phyloP scores from a whole-genome alignment of 164 flowering plant species.

The Magnolia kwangsiensis region DNA sequence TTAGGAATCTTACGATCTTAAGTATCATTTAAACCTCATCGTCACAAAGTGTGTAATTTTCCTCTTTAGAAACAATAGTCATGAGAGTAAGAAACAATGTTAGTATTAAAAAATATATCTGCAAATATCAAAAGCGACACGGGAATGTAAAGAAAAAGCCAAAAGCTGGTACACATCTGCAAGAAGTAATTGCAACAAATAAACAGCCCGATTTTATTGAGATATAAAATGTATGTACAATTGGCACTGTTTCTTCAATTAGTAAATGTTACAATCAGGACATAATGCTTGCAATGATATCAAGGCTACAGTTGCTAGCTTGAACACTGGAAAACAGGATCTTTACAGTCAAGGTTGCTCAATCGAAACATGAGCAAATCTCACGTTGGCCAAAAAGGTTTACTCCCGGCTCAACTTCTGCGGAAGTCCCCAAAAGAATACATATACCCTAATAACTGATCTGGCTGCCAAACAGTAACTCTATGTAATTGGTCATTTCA shows the following conservation, averaged over 20 bases:
- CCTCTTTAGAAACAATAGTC: too few species aligned
- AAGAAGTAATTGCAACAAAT: conserved; percentile 7
- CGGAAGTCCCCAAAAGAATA: conserved; percentile 45
- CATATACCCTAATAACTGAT: conserved; percentile 39
- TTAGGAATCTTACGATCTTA: too few species aligned
- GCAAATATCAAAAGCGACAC: background rate
- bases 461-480: conserved; percentile 27
- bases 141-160: background rate
- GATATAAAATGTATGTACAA: conserved; percentile 53
- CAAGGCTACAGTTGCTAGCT: conserved; percentile 33
- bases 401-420: conserved; percentile 34
- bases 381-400: conserved; percentile 27
- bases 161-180: background rate
- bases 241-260: conserved; percentile 39
- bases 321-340: conserved; percentile 31
- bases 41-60: too few species aligned
- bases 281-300: conserved; percentile 30
- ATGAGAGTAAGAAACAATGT: too few species aligned
- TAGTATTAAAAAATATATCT: too few species aligned
- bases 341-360: conserved; percentile 40
- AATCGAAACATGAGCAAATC: conserved; percentile 25
- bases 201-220: conserved; percentile 32
- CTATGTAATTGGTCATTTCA: conserved; percentile 33
- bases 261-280: conserved; percentile 46
- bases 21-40: too few species aligned